Evolutionary conservation across 2,329 filamentous ascomycete species (phyloP), one percentile per base, ranked within the genome.

Genomic region (Cryphonectria radicalis): DNA sequence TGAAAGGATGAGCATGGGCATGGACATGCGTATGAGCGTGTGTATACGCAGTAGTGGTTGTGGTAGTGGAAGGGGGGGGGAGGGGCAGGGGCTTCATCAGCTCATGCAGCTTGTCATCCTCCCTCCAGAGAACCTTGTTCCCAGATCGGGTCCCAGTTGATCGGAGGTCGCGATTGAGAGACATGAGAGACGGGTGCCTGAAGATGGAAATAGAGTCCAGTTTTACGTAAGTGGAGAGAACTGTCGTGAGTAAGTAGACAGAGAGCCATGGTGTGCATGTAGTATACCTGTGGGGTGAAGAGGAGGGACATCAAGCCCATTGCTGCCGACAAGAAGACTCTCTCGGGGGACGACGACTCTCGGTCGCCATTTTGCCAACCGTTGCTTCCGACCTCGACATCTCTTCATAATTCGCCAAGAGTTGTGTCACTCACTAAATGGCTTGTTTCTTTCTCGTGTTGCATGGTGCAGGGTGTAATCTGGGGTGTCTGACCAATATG

Each of bases 401-500:
- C 3, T 28, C 37, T 35, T 10, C 32, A 28, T 22, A 3, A 40
- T 37, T 32, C 17, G 17, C 35, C 59, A n/a, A 35, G 35, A n/a
- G 22, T 14, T 17, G 35, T 14, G 32, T 40, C 32, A 37, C 59
- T 62, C 37, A 32, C 32, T 40, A 40, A 8, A 5, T 40, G 8
- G 59, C 28, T 40, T 62, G 59, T n/a, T n/a, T 22, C 17, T 17
- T 62, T 37, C 28, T 17, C 53, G 53, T 19, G 25, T 32, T 59
- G 55, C 10, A 22, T 40, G 2, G 32, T 25, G 35, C 59, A 40
- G 59, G 1, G n/a, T n/a, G 59, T n/a, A n/a, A 62, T 62, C 59
- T 40, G 59, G 59, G 59, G 59, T 40, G 35, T 22, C 59, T 62
- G 35, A 40, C 59, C 59, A 62, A 32, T 14, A 62, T 62, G 59